Conservation (phyloP, 1,284 basidiomycete species). For the Irpex rosettiformis region DNA sequence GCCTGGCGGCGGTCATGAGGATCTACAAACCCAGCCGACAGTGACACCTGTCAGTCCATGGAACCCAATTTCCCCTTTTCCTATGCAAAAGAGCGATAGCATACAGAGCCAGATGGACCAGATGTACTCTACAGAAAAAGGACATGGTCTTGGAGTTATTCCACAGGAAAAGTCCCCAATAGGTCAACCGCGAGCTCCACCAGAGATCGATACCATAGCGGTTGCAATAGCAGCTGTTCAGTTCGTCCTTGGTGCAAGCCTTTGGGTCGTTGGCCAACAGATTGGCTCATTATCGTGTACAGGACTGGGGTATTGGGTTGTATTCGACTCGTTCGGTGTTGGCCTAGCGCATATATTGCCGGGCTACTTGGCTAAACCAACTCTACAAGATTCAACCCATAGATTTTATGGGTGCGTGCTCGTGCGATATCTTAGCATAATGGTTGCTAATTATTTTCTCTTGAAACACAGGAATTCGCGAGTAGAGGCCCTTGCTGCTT, state of each 20-base stretch:
- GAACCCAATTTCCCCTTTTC: conserved; percentile 41
- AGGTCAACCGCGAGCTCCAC: conserved; percentile 19
- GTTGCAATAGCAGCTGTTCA: conserved; percentile 35
- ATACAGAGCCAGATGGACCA: background rate
- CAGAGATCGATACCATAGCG: conserved; percentile 25
- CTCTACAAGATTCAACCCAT: conserved; percentile 29
- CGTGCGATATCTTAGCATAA: background rate
- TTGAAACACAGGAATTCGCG: conserved; percentile 57
- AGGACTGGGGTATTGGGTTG: conserved; percentile 92
- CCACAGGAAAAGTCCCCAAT: conserved; percentile 19
- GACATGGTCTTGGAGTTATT: conserved; percentile 8
- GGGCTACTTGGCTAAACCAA: conserved; percentile 29
- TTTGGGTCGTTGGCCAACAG: conserved; percentile 94
- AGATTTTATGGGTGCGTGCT: conserved; percentile 68
- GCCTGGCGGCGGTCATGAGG: conserved; percentile 25
- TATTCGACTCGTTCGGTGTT: conserved; percentile 89
- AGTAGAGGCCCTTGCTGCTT: conserved; percentile 75
- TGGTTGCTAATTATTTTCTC: background rate
- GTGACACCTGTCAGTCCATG: conserved; percentile 52
- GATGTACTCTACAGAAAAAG: conserved; percentile 5
- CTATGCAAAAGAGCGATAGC: conserved; percentile 16
- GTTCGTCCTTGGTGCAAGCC: conserved; percentile 59
- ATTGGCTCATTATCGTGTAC: conserved; percentile 85
- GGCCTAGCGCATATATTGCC: conserved; percentile 54
- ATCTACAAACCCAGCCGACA: conserved; percentile 47